Evolutionary conservation across 768 basidiomycete species (phyloP), one percentile per base, ranked within the genome.

Genomic region (Agaricus blazei): DNA sequence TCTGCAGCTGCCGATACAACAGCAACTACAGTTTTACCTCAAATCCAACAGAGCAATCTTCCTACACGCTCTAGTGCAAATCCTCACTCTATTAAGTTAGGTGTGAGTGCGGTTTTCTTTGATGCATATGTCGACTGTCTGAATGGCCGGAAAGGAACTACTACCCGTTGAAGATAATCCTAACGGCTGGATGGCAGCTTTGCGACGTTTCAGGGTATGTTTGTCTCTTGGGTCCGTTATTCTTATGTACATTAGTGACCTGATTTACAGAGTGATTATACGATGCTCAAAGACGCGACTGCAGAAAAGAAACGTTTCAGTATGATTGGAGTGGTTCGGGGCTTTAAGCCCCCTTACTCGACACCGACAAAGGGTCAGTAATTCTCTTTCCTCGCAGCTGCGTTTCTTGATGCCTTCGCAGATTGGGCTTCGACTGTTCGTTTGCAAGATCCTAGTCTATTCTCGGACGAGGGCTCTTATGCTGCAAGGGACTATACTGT

Each of bases 361-460:
- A 36, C 54, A 23, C 43, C 40, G 9, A 49, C 14, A 5, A 48
- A 34, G 12, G 48, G 54, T 56, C 14, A 42, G 54, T 36, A 34
- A 34, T 8, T 34, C 11, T 34, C 34, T 34, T 34, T 34, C 19
- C 34, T 34, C 34, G 34, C 34, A 34, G 11, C 11, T 2, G 34
- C 34, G 1, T 8, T 2, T 34, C 11, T 8, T 11, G 11, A 34
- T 34, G 34, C 11, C 34, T 11, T 5, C 2, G n/a, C 23, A 56
- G 54, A 50, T 8, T 50, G 31, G 48, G 37, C 42, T 7, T 36
- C n/a, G 23, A 56, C 11, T 6, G 48, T 56, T 37, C 27, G 28
- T 34, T 27, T 56, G 34, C 48, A 44, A 34, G 54, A 44, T 43
- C 48, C 54, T 7, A 50, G 41, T 49, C 43, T 43, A 36, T 36